Percentiles rank a stretch among this genome's conserved stretches.
phyloP scores from a whole-genome alignment of 306 rosid species.

The Pachyrhizus erosus region DNA sequence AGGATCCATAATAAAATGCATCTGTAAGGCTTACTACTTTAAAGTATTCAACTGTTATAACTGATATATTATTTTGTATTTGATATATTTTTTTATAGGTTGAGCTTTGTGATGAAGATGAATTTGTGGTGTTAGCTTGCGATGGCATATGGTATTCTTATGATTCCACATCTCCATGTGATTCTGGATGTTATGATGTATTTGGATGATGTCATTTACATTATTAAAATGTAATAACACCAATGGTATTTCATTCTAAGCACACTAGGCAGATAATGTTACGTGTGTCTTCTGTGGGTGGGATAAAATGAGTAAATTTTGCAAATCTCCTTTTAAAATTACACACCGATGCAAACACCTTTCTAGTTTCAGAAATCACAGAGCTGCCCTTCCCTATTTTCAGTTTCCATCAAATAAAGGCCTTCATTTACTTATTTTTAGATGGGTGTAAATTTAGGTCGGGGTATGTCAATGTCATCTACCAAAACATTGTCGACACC shows the following conservation, averaged over 20 bases:
- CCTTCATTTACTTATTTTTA: slow-evolving; percentile 1
- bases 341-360: background rate
- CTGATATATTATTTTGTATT: slow-evolving; percentile 24
- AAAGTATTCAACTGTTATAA: background rate
- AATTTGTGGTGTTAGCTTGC: slow-evolving; percentile 70
- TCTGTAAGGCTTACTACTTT: slow-evolving; percentile 13
- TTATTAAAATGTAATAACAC: background rate
- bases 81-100: slow-evolving; percentile 55
- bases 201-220: slow-evolving; percentile 15
- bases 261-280: slow-evolving; percentile 2
- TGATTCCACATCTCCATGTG: slow-evolving; percentile 12
- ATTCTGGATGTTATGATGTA: slow-evolving; percentile 12
- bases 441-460: background rate
- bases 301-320: slow-evolving; percentile 17
- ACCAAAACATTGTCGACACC: background rate
- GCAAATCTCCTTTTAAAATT: slow-evolving; percentile 5
- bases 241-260: slow-evolving; percentile 4
- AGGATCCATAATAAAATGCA: slow-evolving; percentile 27
- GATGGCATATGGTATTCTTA: slow-evolving; percentile 92
- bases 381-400: background rate
- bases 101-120: slow-evolving; percentile 91
- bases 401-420: slow-evolving; percentile 11
- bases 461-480: slow-evolving; percentile 11
- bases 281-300: background rate
- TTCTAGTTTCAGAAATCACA: slow-evolving; percentile 2